Base-by-base conservation (phyloP, 345 rosid genomes). In the Melaleuca quinquenervia region DNA sequence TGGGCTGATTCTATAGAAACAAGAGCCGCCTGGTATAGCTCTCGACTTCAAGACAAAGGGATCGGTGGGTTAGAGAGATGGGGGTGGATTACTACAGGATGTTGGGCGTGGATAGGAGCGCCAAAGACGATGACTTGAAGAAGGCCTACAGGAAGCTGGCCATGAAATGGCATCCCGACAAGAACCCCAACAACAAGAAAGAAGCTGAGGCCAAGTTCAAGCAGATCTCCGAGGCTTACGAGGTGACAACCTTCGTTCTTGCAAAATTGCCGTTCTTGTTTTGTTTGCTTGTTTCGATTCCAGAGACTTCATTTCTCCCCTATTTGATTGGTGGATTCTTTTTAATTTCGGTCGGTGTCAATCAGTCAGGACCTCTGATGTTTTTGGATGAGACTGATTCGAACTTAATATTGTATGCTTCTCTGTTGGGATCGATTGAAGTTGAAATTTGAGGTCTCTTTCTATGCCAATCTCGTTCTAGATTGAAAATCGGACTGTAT, bases 151-250 rank as follows among this genome's bases (percentile, higher is more conserved):
- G 98, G 75, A 96, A 92, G 89, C 98, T 95, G 45, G 98, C 98
- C 56, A 94, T 95, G 96, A 95, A 93, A 82, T 95, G 98, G 98
- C 98, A 96, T 85, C 98, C 98, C 74, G 98, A 96, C 88, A 96
- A 96, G 92, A 96, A 96, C 90, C 98, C 98, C 14, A 93, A 87
- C 75, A 95, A 92, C 86, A 95, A 95, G 85, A 95, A 94, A 27
- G 94, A 91, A 11, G 98, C 98, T 50, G 98, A 96, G 88, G 93
- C 96, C 7, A 95, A 94, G 86, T 96, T 96, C 96, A 96, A 96
- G 89, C 95, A 93, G 84, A 95, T 96, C 89, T 96, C 98, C 52
- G 96, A 95, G 84, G 96, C 98, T 29, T 96, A 96, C 85, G 98
- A 96, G 92, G 98, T 91, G 41, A 32, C 41, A 52, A 16, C 49